These are phyloP conservation scores for Colletotrichum gigasporum DNA, from an alignment of 2,329 filamentous ascomycete species.

Conservation along the genomic window DNA sequence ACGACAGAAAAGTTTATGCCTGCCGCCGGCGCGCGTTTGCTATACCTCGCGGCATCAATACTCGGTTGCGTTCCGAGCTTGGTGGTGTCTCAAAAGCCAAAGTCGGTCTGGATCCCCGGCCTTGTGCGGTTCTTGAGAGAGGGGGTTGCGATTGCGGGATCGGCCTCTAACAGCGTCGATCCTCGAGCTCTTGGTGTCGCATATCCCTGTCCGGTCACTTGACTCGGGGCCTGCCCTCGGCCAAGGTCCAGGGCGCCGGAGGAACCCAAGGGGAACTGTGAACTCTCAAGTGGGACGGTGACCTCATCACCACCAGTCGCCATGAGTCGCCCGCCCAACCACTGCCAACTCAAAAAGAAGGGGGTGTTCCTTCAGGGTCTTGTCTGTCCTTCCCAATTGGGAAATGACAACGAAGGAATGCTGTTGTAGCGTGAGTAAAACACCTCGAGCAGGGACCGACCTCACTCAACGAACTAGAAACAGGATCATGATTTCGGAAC, in stretches of 20 bases:
- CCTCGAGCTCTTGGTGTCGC: slow-evolving; percentile 17
- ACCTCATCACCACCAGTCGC: not conserved
- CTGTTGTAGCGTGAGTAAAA: too few species aligned
- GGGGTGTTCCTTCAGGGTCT: not conserved
- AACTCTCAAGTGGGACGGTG: not conserved
- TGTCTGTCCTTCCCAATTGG: not conserved
- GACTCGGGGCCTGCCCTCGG: not conserved
- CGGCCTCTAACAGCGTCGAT: slow-evolving; percentile 16
- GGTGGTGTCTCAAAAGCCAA: slow-evolving; percentile 20
- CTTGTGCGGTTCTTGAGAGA: slow-evolving; percentile 3
- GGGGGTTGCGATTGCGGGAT: not conserved
- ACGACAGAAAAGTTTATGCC: slow-evolving; percentile 18
- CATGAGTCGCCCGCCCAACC: not conserved
- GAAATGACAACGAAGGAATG: slow-evolving; percentile 1
- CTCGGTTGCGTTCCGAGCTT: slow-evolving; percentile 25
- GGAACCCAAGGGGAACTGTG: slow-evolving; percentile 5
- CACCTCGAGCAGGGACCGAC: slow-evolving; percentile 3
- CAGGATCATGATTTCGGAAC: slow-evolving; percentile 15
- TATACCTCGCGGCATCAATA: slow-evolving; percentile 24
- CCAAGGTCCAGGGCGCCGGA: slow-evolving; percentile 2
- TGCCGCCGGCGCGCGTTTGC: not conserved
- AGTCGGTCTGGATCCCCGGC: slow-evolving; percentile 7
- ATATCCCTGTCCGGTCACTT: slow-evolving; percentile 24
- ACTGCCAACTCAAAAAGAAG: not conserved
- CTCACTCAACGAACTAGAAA: slow-evolving; percentile 1